phyloP scores from a whole-genome alignment of 2,329 filamentous ascomycete species.

The Knufia petricola region DNA sequence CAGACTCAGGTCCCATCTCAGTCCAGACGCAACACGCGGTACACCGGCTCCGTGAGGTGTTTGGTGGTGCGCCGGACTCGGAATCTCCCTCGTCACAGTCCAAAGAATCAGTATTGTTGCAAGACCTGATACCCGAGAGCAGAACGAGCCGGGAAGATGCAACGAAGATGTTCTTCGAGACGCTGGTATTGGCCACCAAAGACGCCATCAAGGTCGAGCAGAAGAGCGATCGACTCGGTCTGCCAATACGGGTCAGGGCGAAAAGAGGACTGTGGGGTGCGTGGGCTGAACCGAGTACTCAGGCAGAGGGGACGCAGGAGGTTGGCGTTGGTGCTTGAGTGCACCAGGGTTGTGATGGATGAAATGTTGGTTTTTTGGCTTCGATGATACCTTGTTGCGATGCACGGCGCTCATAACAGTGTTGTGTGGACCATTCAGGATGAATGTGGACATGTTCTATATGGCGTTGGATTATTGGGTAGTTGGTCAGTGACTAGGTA shows the following conservation, averaged over 20 bases:
- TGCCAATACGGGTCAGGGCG: constrained; percentile 70
- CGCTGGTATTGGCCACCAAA: constrained; percentile 90
- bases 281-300: constrained; percentile 64
- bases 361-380: not conserved
- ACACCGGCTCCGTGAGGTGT: constrained; percentile 80
- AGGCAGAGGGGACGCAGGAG: constrained; percentile 12
- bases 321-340: constrained; percentile 6
- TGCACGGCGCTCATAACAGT: not conserved
- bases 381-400: not conserved
- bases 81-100: constrained; percentile 62
- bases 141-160: constrained; percentile 78
- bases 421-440: not conserved
- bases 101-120: constrained; percentile 72
- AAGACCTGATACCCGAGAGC: constrained; percentile 75
- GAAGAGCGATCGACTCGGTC: constrained; percentile 59
- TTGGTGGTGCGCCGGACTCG: constrained; percentile 58
- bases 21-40: constrained; percentile 91
- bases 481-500: too few species aligned
- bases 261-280: constrained; percentile 95
- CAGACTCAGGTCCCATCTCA: constrained; percentile 77
- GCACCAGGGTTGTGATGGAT: not conserved
- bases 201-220: constrained; percentile 97
- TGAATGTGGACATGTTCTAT: too few species aligned
- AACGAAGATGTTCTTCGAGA: constrained; percentile 99
- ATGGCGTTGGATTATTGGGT: too few species aligned